Percentiles rank a stretch among this genome's conserved stretches.
Conservation (phyloP, 1,284 basidiomycete species). For the Neotropicomus parvogracilis region DNA sequence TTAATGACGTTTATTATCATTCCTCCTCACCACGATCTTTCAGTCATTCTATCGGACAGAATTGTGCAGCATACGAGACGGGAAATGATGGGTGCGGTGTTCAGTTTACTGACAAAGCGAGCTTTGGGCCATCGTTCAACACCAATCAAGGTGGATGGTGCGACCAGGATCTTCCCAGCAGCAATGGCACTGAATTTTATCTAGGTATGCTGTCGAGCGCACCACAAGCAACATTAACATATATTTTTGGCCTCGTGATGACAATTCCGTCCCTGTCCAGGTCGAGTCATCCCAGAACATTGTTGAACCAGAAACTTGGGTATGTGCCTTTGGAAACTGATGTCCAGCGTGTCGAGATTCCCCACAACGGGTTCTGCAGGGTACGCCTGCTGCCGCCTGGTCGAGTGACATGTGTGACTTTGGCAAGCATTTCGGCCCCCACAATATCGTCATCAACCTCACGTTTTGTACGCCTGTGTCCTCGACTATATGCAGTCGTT, state of each 20-base stretch:
- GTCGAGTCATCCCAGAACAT: constrained; percentile 3
- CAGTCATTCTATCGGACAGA: constrained; percentile 15
- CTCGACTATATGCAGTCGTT: not conserved
- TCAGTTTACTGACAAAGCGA: constrained; percentile 28
- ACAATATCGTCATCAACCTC: constrained; percentile 41
- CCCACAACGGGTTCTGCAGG: constrained; percentile 22
- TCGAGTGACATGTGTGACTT: constrained; percentile 34
- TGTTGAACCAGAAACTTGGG: constrained; percentile 23
- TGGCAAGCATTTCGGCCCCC: constrained; percentile 27
- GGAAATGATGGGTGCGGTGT: constrained; percentile 48
- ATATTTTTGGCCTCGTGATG: constrained; percentile 25
- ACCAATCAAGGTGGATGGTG: constrained; percentile 39
- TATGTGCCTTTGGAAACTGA: constrained; percentile 7
- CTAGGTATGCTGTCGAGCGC: constrained; percentile 28
- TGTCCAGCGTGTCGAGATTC: not conserved
- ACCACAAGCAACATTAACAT: constrained; percentile 15
- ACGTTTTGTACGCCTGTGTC: constrained; percentile 32
- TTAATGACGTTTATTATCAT: not conserved
- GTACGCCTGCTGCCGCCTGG: constrained; percentile 36
- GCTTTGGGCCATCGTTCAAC: constrained; percentile 42
- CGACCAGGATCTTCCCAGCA: not conserved
- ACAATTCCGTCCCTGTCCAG: constrained; percentile 16
- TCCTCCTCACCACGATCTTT: constrained; percentile 3
- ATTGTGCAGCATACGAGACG: constrained; percentile 27
- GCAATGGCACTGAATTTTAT: constrained; percentile 5